Evolutionary conservation across 495 filamentous ascomycete genomes (phyloP), one percentile per base, ranked within the genome.

Genomic region (Symbiotaphrina buchneri): DNA sequence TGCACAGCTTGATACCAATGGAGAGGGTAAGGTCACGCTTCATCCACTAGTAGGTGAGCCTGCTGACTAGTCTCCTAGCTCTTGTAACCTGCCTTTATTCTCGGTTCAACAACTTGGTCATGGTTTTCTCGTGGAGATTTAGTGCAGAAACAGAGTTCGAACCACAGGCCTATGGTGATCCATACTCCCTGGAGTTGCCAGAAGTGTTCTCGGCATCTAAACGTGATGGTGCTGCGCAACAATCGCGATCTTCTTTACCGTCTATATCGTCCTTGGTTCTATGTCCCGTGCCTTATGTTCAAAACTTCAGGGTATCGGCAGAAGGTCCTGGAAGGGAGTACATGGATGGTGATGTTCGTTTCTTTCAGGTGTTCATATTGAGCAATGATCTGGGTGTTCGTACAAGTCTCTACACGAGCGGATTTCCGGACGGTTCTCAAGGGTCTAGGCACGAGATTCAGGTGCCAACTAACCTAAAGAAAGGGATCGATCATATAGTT

Each of bases 301-400:
- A 18, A 4, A 28, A n/a, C 4, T 10, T 13, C 15, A 28, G 25
- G n/a, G 22, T 23, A 13, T 13, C 35, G 10, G 11, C 17, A 24
- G 21, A n/a, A 8, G 40, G 41, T 7, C 37, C 27, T 3, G 37
- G 38, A 15, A 10, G 15, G n/a, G 30, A 29, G 10, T 42, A 41
- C 29, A 17, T 36, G 18, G 31, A 39, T 13, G n/a, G 32, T 17
- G 36, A 31, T 19, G 32, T 45, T 13, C 30, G 29, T 11, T 45
- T 51, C 11, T 51, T 39, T 21, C 38, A 46, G 23, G 8, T 46
- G 5, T 36, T 39, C 21, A 27, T 36, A 6, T 25, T 49, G n/a
- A 31, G 30, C n/a, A 18, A 32, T 14, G 34, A 45, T 32, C 27
- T 47, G 15, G 36, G 40, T 14, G n/a, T 51, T 13, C 34, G 19